Evolutionary conservation across 2,329 filamentous ascomycete genomes (phyloP), one percentile per base, ranked within the genome.

Genomic region (Colletotrichum acutatum): DNA sequence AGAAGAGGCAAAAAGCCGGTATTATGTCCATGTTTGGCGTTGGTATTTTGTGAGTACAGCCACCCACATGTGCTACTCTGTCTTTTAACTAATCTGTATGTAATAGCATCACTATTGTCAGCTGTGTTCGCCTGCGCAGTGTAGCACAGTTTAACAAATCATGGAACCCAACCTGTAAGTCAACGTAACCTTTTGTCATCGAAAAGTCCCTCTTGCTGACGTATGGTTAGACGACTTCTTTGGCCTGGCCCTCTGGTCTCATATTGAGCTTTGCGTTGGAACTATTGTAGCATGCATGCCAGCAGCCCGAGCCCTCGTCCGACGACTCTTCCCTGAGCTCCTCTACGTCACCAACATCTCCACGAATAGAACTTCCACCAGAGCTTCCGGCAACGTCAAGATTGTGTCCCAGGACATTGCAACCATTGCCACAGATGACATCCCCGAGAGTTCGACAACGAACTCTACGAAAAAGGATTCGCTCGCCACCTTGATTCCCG

Each of bases 201-300:
- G 82, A 0, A 78, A 77, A 11, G 78, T 86, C 30, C 86, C 1
- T 73, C 76, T 28, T 84, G 83, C 76, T 84, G 85, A 69, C 82
- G 84, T 24, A 83, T 2, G 4, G 0, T 5, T 12, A 72, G 71
- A 70, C 12, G 71, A 72, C 24, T 72, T 72, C 9, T 72, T 60
- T 4, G 72, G 78, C 2, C 78, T 85, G 26, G 82, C 87, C 49
- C 80, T 84, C 22, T 72, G 71, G 71, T 72, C 71, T 0, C 71
- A 72, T 19, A 72, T 70, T 1, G 71, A 72, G 5, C 22, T 72
- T 4, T 72, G 56, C 6, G 66, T 72, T 1, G 71, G 71, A 8
- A 49, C 58, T 9, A 54, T 72, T 1, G 71, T 72, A 0, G 71
- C 71, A 5, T 72, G 71, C 19, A 72, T 72, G 71, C 71, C 71